phyloP scores from a whole-genome alignment of 1,284 basidiomycete genomes.

The Kwoniella shivajii region DNA sequence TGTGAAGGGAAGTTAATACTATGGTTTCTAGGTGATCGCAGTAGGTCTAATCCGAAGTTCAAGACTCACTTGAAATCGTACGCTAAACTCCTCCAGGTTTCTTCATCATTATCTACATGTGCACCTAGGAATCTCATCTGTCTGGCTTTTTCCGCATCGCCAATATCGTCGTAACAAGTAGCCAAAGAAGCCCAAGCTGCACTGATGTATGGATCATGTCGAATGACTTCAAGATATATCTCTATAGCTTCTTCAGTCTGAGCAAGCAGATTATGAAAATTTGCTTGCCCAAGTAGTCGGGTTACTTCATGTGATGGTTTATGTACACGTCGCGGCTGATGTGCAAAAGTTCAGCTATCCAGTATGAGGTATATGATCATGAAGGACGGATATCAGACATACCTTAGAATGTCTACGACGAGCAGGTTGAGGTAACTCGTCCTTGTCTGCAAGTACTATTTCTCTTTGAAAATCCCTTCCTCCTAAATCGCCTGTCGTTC shows the following conservation, averaged over 20 bases:
- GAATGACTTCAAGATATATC: constrained; percentile 86
- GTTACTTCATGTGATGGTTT: constrained; percentile 79
- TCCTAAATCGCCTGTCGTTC: constrained; percentile 12
- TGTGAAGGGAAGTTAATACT: background rate
- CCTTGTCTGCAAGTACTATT: constrained; percentile 31
- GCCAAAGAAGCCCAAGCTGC: constrained; percentile 86
- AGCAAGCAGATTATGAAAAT: constrained; percentile 73
- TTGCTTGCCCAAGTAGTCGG: constrained; percentile 79
- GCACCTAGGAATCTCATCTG: constrained; percentile 88
- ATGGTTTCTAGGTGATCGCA: too few species aligned
- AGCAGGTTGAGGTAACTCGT: constrained; percentile 29
- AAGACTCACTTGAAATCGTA: constrained; percentile 66
- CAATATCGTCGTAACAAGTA: constrained; percentile 71
- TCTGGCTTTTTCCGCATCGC: constrained; percentile 70
- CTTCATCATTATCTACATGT: constrained; percentile 78
- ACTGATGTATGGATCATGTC: constrained; percentile 83
- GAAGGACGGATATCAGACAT: background rate
- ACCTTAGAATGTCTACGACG: constrained; percentile 10
- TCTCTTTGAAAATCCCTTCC: constrained; percentile 30
- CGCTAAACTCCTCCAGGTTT: constrained; percentile 85
- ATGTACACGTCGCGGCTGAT: constrained; percentile 58
- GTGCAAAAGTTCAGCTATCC: background rate
- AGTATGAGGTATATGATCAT: background rate
- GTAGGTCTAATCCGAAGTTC: too few species aligned
- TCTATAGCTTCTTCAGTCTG: constrained; percentile 70